Evolutionary conservation across 2,329 filamentous ascomycete genomes (phyloP).

Genomic region (Cercospora zeina): DNA sequence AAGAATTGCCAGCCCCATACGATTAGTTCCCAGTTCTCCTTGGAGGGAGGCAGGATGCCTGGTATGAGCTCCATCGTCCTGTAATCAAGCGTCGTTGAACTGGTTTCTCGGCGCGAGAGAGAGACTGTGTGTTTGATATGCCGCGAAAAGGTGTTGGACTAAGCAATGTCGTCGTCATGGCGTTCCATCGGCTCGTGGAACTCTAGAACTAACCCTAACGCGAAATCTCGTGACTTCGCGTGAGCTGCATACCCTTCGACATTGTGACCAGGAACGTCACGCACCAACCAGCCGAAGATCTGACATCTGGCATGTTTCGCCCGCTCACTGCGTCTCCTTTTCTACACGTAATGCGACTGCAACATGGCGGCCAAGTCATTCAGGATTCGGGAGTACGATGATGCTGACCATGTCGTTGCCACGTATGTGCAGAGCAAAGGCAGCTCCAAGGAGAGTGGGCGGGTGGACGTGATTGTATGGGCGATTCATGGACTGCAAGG

Average conservation of each 20-base stretch:
- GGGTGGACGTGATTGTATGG: conserved; percentile 52
- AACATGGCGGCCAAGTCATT: conserved; percentile 22
- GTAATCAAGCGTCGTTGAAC: too few relatives aligned
- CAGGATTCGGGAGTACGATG: conserved; percentile 49
- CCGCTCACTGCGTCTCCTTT: neutral
- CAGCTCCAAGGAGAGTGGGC: conserved; percentile 32
- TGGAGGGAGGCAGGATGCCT: conserved; percentile 51
- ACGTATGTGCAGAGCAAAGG: conserved; percentile 51
- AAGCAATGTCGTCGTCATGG: conserved; percentile 12
- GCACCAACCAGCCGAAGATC: neutral
- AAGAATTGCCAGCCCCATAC: conserved; percentile 52
- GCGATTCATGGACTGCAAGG: neutral
- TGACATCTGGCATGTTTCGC: conserved; percentile 18
- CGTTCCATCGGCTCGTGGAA: neutral
- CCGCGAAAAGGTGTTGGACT: neutral
- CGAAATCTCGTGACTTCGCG: neutral
- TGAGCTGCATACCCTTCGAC: neutral
- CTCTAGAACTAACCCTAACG: neutral
- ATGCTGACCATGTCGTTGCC: conserved; percentile 51
- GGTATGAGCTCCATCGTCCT: conserved; percentile 43
- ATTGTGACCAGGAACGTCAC: neutral
- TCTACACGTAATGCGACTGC: neutral
- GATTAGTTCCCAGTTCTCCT: conserved; percentile 53
- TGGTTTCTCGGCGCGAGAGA: neutral
- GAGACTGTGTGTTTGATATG: neutral